Conservation (phyloP, 306 rosid genomes). For the Cucurbita pepo region DNA sequence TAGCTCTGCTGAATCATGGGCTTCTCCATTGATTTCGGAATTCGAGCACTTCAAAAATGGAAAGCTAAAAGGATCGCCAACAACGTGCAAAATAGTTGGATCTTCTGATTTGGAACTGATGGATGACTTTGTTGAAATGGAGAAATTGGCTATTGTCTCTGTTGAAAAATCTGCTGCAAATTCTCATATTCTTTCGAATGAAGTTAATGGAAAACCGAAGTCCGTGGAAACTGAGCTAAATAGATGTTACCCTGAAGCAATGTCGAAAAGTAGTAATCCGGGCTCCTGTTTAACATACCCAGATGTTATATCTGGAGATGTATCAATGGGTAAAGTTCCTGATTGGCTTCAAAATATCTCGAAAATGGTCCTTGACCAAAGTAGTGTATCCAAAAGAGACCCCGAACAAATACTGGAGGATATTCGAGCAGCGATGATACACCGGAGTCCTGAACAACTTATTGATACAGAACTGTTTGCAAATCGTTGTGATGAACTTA, state of each 20-base stretch:
- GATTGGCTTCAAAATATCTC: constrained; percentile 1
- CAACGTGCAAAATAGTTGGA: constrained; percentile 34
- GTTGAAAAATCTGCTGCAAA: constrained; percentile 27
- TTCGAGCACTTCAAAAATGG: constrained; percentile 47
- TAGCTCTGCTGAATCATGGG: constrained; percentile 70
- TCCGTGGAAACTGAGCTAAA: constrained; percentile 21
- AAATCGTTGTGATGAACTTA: constrained; percentile 14
- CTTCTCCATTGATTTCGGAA: constrained; percentile 64
- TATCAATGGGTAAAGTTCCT: constrained; percentile 7
- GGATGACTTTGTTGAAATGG: constrained; percentile 96
- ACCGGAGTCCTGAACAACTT: constrained; percentile 8
- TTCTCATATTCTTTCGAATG: background rate
- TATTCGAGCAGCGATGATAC: constrained; percentile 6
- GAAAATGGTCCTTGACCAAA: constrained; percentile 1
- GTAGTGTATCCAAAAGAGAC: background rate
- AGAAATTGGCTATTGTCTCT: constrained; percentile 62
- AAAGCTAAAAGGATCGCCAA: constrained; percentile 27
- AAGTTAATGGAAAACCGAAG: constrained; percentile 16
- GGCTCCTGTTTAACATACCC: constrained; percentile 7
- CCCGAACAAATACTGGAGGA: constrained; percentile 7
- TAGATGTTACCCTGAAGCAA: constrained; percentile 13
- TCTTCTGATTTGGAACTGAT: constrained; percentile 62
- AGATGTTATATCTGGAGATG: constrained; percentile 16
- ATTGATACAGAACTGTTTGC: constrained; percentile 12
- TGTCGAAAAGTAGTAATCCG: background rate